Base-by-base conservation (phyloP, 228 moss, liverwort and hornwort species). In the Sphagnum magellanicum region DNA sequence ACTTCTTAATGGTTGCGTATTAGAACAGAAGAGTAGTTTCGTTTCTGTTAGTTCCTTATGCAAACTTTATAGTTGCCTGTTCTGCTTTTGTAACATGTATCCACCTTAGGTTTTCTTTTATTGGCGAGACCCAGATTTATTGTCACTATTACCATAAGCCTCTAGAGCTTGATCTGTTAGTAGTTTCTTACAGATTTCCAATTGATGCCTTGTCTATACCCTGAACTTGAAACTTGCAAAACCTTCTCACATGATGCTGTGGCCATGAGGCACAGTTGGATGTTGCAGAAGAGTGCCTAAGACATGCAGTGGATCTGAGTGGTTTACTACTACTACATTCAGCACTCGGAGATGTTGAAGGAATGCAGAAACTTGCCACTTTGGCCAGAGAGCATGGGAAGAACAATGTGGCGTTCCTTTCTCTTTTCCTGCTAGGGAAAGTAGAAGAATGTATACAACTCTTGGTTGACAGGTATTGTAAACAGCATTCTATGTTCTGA, bases 371-470 rank as follows among this genome's bases (percentile, higher is more conserved):
- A 72, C 82, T 97, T 72, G 86, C 93, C 66, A 70, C 70, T 48
- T 77, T 77, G 70, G 91, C 97, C 13, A 91, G 79, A 79, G 89
- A 93, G 67, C 88, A 88, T 73, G 97, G 97, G 59, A 97, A 93
- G 83, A 93, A 89, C 64, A 97, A 97, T 74, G 97, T 97, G 68
- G 93, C 97, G 6, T 97, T 97, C 68, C 81, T 97, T 59, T 87
- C 88, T 59, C 79, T 93, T 61, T 93, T 97, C 76, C 80, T 97
- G 11, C 88, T 93, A 12, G 84, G 84, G 50, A 97, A 90, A 71
- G 77, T 91, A 66, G 93, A 93, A 72, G 93, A 90, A 61, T 97
- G 97, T 80, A 87, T 97, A 65, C 78, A 93, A 75, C 79, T 97
- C 32, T 72, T 97, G 75, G 85, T 93, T 65, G 88, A 97, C 64